Percentiles rank a stretch among this genome's conserved stretches.
phyloP scores from a whole-genome alignment of 305 asterid genomes.

The Solanum hybrid region DNA sequence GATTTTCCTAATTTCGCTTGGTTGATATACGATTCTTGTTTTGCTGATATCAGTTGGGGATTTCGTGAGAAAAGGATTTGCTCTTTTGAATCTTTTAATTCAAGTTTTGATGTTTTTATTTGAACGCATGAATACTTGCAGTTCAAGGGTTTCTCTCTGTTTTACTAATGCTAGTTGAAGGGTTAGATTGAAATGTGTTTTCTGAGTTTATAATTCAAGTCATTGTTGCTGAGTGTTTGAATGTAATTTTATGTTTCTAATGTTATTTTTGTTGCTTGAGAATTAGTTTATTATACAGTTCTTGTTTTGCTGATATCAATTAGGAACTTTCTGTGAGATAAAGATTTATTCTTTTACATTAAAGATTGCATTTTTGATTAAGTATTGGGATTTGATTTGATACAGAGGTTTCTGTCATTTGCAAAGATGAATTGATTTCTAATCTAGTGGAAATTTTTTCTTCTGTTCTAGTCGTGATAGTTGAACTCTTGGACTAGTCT shows the following conservation, averaged over 20 bases:
- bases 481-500: not conserved
- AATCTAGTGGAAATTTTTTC: not conserved
- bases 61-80: not conserved
- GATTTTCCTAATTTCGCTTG: not conserved
- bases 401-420: not conserved
- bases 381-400: not conserved
- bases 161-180: not conserved
- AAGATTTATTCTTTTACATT: not conserved
- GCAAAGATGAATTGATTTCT: not conserved
- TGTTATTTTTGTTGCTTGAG: not conserved
- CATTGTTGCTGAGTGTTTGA: not conserved
- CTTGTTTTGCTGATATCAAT: not conserved
- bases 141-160: not conserved
- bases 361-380: not conserved
- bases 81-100: not conserved
- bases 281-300: not conserved
- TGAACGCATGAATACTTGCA: not conserved
- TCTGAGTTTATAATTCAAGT: not conserved
- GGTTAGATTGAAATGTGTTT: not conserved
- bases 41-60: not conserved
- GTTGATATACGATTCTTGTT: not conserved
- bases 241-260: not conserved
- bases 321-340: not conserved
- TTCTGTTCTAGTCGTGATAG: not conserved
- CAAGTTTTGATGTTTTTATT: too few species aligned